Evolutionary conservation across 2,329 filamentous ascomycete genomes (phyloP), one percentile per base, ranked within the genome.

Genomic region (Ilyonectria mors-panacis): DNA sequence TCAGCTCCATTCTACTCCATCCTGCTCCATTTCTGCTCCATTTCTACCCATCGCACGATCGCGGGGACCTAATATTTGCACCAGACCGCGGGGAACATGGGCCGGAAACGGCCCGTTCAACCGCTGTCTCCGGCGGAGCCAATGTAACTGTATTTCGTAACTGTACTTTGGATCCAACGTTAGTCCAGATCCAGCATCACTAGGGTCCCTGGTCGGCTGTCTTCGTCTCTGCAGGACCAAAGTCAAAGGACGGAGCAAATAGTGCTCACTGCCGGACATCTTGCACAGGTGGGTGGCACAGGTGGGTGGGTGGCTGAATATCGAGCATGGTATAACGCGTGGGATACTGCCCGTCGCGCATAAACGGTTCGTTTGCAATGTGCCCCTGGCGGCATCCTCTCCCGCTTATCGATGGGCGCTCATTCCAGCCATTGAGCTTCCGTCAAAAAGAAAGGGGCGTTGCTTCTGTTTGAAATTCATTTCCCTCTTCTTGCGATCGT

Each of bases 41-140:
- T 30, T 30, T 35, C 21, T 39, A 15, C 37, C 39, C 44, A 64
- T 72, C 65, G 62, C 63, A 59, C 62, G 66, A 67, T 39, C 6
- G 35, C 10, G n/a, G 44, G 21, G 42, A 42, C 48, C 59, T 26
- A 17, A 67, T 58, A 65, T 65, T 71, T 42, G 68, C 65, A 7
- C 70, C 45, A 71, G 68, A 28, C 70, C 70, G 26, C 44, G 70
- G 58, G 35, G 47, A 54, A 39, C 59, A 33, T 44, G 59, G 35
- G 17, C 33, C 58, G 58, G 58, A 53, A 8, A 28, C 59, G 59
- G 59, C 23, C 59, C 59, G 59, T 23, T 17, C n/a, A 47, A 15
- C 47, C 35, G 17, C 47, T 15, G 28, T 12, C 19, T 39, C 35
- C 51, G 17, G 56, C 42, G 30, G 45, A 50, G n/a, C 8, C 44